Percentiles rank a stretch among this genome's conserved stretches.
phyloP scores from a whole-genome alignment of 2,329 filamentous ascomycete genomes.

The Sclerotinia spermophila region DNA sequence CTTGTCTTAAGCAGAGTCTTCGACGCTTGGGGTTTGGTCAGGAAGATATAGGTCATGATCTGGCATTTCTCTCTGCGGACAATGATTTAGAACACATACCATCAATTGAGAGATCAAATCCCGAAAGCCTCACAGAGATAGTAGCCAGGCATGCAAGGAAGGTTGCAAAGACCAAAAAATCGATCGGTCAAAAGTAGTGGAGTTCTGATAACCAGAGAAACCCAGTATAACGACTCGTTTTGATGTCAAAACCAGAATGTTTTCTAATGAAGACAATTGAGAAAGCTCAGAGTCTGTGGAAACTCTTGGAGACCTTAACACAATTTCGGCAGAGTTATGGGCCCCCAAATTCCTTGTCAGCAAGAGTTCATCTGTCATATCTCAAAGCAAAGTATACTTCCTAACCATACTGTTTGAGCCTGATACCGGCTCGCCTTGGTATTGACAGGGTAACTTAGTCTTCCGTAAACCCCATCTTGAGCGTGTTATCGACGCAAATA shows the following conservation, averaged over 20 bases:
- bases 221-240: no score
- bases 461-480: slow-evolving; percentile 23
- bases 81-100: no score
- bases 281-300: neutral
- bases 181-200: neutral
- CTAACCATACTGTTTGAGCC: slow-evolving; percentile 11
- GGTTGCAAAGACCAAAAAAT: no score
- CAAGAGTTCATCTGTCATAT: neutral
- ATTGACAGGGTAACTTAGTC: slow-evolving; percentile 17
- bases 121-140: neutral
- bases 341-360: neutral
- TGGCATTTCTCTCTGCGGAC: neutral
- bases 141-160: neutral
- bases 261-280: neutral
- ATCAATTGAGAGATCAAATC: neutral
- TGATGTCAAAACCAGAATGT: neutral
- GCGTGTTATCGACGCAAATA: slow-evolving; percentile 10
- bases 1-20: neutral
- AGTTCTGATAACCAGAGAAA: no score
- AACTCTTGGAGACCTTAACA: fast-evolving
- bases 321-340: neutral
- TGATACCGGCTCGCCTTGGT: slow-evolving; percentile 10
- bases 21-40: neutral
- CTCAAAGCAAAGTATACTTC: no score
- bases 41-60: neutral